These are phyloP conservation scores for Chlorella sp. DNA, from an alignment of 139 green algal genomes.

Conservation along the genomic window DNA sequence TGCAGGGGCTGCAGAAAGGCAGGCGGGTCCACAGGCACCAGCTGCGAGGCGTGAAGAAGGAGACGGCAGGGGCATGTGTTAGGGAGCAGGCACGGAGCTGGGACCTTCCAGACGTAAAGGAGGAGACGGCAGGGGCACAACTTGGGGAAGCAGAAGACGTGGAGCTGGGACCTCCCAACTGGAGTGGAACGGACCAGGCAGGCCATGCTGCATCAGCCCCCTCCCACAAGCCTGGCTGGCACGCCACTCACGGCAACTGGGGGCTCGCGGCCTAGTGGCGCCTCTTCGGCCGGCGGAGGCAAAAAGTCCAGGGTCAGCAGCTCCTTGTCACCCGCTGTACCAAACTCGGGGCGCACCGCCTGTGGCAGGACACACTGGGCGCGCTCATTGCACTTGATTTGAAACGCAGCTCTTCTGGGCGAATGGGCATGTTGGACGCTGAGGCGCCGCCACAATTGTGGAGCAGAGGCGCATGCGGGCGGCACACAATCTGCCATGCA, in stretches of 20 bases:
- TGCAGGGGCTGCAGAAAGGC: slow-evolving; percentile 29
- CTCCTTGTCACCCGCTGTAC: slow-evolving; percentile 11
- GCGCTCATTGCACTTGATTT: too few species aligned
- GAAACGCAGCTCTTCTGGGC: too few species aligned
- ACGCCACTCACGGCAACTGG: neutral
- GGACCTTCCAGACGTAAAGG: too few species aligned
- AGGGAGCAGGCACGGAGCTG: neutral
- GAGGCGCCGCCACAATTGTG: too few species aligned
- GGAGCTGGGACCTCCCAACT: too few species aligned
- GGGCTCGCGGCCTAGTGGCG: neutral
- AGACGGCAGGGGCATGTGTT: neutral
- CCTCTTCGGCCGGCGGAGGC: neutral
- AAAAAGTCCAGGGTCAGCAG: slow-evolving; percentile 25
- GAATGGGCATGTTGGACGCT: too few species aligned
- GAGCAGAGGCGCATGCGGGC: too few species aligned
- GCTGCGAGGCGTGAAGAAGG: neutral
- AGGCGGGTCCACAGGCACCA: slow-evolving; percentile 27
- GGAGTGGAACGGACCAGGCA: too few species aligned
- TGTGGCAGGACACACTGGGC: too few species aligned
- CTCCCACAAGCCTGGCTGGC: neutral
- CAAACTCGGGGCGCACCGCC: slow-evolving; percentile 12
- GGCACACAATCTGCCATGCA: too few species aligned
- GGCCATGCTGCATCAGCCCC: too few species aligned
- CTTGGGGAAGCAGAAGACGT: too few species aligned
- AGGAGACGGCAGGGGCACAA: neutral